Evolutionary conservation across 768 basidiomycete species (phyloP), one percentile per base, ranked within the genome.

Genomic region (Mrakia frigida): DNA sequence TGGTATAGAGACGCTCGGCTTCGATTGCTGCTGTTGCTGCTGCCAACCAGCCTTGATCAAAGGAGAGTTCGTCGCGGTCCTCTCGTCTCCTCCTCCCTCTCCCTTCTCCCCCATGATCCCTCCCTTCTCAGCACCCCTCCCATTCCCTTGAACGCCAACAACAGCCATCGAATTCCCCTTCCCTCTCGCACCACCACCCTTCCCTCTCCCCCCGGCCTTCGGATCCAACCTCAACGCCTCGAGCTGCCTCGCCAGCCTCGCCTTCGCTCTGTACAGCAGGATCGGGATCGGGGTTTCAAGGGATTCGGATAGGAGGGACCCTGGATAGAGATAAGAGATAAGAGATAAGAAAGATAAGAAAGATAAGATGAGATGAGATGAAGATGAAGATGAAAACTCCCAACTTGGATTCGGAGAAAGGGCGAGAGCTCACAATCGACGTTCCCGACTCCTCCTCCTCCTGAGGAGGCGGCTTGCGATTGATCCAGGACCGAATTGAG

Each of bases 231-330:
- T 31, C 16, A 72, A 28, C 31, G 21, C 70, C n/a, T 59, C 31
- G 6, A 72, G 33, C 53, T 56, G 52, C 14, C 31, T 50, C 21
- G 70, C 70, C 33, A 59, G 59, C 25, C 70, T n/a, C 25, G 9
- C 35, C 21, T 39, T 33, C 52, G 70, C 70, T 18, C 70, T n/a
- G 33, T 72, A 56, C 21, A 72, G 53, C 7, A 72, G 53, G 21
- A 72, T 35, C 13, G 70, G 70, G 3, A 72, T 33, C 23, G 70
- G 52, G 2, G 70, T 72, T 39, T 72, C 70, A 2, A 72, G 53
- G 1, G 53, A 37, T n/a, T 72, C 70, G 5, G 70, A 72, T 7
- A 72, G 70, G 2, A 72, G 53, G 7, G 28, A 4, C 70, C 70
- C 70, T 72, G n/a, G n/a, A 46, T 23, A 10, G 10, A 31, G 69